phyloP scores from a whole-genome alignment of 257 asterid genomes.

The Anisodus tanguticus region DNA sequence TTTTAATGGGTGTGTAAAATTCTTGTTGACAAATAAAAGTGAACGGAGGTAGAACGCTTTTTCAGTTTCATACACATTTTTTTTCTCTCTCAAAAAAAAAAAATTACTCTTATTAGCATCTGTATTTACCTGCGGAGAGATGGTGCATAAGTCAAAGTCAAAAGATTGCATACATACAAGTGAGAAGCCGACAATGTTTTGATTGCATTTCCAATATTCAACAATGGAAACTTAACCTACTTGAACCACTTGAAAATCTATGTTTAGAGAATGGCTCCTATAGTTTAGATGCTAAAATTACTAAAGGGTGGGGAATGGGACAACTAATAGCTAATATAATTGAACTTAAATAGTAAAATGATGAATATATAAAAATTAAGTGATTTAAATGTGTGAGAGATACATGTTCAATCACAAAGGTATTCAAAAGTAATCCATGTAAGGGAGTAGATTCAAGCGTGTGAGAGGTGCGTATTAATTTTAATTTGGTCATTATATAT shows the following conservation, averaged over 20 bases:
- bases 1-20: too few species aligned
- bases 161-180: not conserved
- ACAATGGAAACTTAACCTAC: not conserved
- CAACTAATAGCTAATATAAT: not conserved
- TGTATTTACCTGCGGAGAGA: not conserved
- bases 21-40: too few species aligned
- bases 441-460: too few species aligned
- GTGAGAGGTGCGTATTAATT: too few species aligned
- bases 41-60: too few species aligned
- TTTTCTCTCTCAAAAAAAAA: too few species aligned
- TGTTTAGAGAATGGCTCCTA: not conserved
- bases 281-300: not conserved
- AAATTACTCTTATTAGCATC: too few species aligned
- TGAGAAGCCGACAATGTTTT: slow-evolving; percentile 19
- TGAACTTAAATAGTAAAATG: not conserved
- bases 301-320: not conserved
- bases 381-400: too few species aligned
- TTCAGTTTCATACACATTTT: too few species aligned
- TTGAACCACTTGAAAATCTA: slow-evolving; percentile 9
- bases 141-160: not conserved
- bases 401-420: too few species aligned
- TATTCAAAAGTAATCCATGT: too few species aligned
- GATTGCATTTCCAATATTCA: not conserved
- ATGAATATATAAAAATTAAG: not conserved
- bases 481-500: too few species aligned